A percentile compares a stretch with the other conserved stretches of the same genome.
Evolutionary conservation across 2,329 filamentous ascomycete species (phyloP).

Genomic region (Calonectria pseudoturangicola): DNA sequence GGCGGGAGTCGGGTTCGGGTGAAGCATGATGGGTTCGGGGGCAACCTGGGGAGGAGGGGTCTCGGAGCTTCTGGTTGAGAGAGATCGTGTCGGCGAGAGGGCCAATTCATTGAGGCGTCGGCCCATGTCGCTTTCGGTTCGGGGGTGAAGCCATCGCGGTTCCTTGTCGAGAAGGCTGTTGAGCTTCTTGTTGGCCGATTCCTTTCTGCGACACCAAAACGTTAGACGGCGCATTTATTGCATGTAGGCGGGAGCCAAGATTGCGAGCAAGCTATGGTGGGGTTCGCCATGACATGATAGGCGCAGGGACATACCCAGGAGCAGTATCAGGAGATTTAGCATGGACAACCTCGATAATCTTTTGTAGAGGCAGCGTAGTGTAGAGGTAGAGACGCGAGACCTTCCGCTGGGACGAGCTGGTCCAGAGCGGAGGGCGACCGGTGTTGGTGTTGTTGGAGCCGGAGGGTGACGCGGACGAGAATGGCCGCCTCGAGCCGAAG

Average conservation of each 20-base stretch:
- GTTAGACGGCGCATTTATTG: conserved; percentile 35
- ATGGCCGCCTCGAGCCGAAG: conserved; percentile 32
- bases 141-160: conserved; percentile 74
- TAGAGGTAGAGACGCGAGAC: conserved; percentile 75
- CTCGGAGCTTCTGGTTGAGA: conserved; percentile 45
- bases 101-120: conserved; percentile 68
- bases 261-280: background rate
- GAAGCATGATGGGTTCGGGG: conserved; percentile 46
- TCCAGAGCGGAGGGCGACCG: conserved; percentile 76
- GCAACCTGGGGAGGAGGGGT: conserved; percentile 39
- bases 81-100: conserved; percentile 60
- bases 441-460: conserved; percentile 57
- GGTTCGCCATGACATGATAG: background rate
- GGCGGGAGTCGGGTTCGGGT: conserved; percentile 42
- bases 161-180: conserved; percentile 75
- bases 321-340: conserved; percentile 63
- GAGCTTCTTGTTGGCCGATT: conserved; percentile 76
- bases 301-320: conserved; percentile 64
- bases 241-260: background rate
- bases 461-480: conserved; percentile 54
- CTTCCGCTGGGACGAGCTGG: conserved; percentile 70
- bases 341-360: conserved; percentile 70
- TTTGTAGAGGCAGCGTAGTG: conserved; percentile 70
- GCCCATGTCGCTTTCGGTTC: conserved; percentile 70
- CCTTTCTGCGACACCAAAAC: conserved; percentile 63